Base-by-base conservation (phyloP, 768 basidiomycete genomes). In the Leccinum disarticulatum region DNA sequence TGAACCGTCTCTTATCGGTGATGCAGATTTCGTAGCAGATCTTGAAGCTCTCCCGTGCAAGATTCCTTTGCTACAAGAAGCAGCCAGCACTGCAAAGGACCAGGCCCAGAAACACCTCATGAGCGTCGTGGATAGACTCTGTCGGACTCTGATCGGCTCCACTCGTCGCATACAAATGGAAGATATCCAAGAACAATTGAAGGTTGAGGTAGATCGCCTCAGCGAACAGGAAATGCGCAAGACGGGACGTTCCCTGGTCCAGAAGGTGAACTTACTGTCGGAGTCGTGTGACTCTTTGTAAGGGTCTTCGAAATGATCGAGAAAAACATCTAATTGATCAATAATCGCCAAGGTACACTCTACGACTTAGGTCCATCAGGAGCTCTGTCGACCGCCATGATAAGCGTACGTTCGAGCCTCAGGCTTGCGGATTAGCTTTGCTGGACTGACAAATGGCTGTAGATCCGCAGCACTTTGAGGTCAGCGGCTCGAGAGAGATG, bases 11-110 rank as follows among this genome's bases (percentile, higher is more conserved):
- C 68, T 65, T 33, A 51, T 68, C 2, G 59, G 2, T n/a, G 70
- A 70, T 43, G 47, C 59, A 4, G 63, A 67, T 27, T 70, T 72
- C 43, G 31, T 70, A 27, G 31, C 64, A 4, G 67, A 71, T 49
- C 66, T 70, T 13, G 68, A 67, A 22, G 25, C 43, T 15, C 47
- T 62, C 35, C 60, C 28, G 1, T 53, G 47, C 3, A 59, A 59
- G 25, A 55, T 55, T 9, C 66, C 70, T 9, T 28, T 52, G 11
- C 30, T 70, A 28, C 61, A 51, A 43, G 70, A 70, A 9, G 62
- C 41, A 33, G 54, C 63, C 4, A 57, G 17, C 15, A 19, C 30
- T n/a, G 60, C 62, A 6, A 63, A 54, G 13, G 62, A 54, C 22
- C 61, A 61, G 8, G 70, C 64, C 0, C 64, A 72, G 38, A 63